Evolutionary conservation across 345 rosid genomes (phyloP).

Genomic region (Eucalyptus sp.): DNA sequence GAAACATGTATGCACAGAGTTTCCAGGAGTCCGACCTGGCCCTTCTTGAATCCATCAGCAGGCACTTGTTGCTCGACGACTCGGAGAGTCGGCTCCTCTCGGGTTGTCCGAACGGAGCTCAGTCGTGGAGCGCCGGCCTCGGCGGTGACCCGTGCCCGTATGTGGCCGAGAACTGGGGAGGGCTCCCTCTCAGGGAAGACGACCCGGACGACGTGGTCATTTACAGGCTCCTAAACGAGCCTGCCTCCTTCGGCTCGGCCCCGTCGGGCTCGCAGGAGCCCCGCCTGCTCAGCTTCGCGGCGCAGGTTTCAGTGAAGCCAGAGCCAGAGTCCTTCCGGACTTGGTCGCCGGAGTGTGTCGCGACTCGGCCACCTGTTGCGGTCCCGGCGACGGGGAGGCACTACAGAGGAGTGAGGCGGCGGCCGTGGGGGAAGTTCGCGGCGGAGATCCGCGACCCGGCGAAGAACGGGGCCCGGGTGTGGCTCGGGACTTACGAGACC

Average conservation of each 20-base stretch:
- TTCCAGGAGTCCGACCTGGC: not conserved
- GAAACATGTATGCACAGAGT: not conserved
- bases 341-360: not conserved
- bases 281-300: not conserved
- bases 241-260: slow-evolving; percentile 54
- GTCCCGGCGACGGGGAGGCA: slow-evolving; percentile 5
- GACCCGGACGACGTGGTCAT: slow-evolving; percentile 89
- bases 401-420: slow-evolving; percentile 12
- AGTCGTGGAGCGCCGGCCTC: slow-evolving; percentile 38
- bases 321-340: slow-evolving; percentile 10
- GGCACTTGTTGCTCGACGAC: slow-evolving; percentile 1
- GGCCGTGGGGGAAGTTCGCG: slow-evolving; percentile 22
- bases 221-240: slow-evolving; percentile 54
- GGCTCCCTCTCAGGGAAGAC: slow-evolving; percentile 61
- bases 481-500: slow-evolving; percentile 15
- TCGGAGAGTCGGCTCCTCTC: slow-evolving; percentile 29
- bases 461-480: slow-evolving; percentile 10
- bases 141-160: slow-evolving; percentile 42
- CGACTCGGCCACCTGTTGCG: not conserved
- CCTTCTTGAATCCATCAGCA: not conserved
- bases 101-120: slow-evolving; percentile 8
- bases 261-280: slow-evolving; percentile 9
- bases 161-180: slow-evolving; percentile 72
- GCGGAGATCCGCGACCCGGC: slow-evolving; percentile 15
- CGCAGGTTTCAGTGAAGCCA: slow-evolving; percentile 6